phyloP scores from a whole-genome alignment of 2,329 filamentous ascomycete species.

The Diaporthe nobilis region DNA sequence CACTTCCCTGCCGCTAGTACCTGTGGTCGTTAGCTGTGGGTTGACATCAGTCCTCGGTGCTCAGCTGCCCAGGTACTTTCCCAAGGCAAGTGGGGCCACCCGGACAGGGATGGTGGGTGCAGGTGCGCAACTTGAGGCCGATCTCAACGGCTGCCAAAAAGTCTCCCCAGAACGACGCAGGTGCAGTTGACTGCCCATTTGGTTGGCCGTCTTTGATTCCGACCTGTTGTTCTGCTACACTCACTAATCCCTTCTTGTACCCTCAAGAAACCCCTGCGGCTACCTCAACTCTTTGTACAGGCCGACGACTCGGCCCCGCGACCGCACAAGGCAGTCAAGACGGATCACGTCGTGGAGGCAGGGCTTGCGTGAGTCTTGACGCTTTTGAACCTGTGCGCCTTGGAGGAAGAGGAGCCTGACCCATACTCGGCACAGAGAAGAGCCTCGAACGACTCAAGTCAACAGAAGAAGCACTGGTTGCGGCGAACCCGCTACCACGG shows the following conservation, averaged over 20 bases:
- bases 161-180: not conserved
- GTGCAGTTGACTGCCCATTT: not conserved
- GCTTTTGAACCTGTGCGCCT: not conserved
- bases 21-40: not conserved
- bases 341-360: constrained; percentile 14
- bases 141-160: constrained; percentile 15
- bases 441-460: not conserved
- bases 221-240: not conserved
- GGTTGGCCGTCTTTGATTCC: not conserved
- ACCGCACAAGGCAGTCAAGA: not conserved
- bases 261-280: constrained; percentile 18
- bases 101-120: constrained; percentile 24
- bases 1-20: not conserved
- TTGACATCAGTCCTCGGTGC: not conserved
- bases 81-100: constrained; percentile 21
- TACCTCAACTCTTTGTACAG: not conserved
- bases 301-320: constrained; percentile 10
- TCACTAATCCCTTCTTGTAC: not conserved
- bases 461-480: not conserved
- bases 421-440: not conserved
- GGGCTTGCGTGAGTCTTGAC: constrained; percentile 13
- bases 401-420: not conserved
- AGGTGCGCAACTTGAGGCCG: constrained; percentile 28
- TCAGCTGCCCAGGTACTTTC: constrained; percentile 10
- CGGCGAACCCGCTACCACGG: not conserved